Conservation (phyloP, 352 stramenopile genomes). For the Phytophthora macrochlamydospora region DNA sequence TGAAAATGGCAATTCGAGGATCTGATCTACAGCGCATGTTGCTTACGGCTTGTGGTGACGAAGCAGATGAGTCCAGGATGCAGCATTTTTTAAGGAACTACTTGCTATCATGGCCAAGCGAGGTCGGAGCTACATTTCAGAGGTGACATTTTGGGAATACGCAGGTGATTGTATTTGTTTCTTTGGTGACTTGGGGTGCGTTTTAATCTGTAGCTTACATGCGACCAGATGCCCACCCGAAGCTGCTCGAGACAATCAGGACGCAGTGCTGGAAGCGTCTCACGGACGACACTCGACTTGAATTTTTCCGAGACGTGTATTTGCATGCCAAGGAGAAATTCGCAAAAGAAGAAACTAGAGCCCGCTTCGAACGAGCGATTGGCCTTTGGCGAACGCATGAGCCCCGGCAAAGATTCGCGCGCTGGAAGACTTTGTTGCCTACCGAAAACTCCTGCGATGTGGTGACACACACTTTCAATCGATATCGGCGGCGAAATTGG, state of each 20-base stretch:
- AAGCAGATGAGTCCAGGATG: slow-evolving; percentile 44
- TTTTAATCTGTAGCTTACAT: background rate
- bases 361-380: slow-evolving; percentile 36
- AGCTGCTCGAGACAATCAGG: slow-evolving; percentile 37
- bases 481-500: slow-evolving; percentile 24
- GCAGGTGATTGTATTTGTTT: slow-evolving; percentile 2
- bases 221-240: slow-evolving; percentile 21
- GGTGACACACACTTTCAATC: slow-evolving; percentile 37
- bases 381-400: slow-evolving; percentile 55
- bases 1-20: slow-evolving; percentile 30
- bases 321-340: slow-evolving; percentile 42
- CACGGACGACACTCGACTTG: slow-evolving; percentile 61
- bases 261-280: slow-evolving; percentile 55
- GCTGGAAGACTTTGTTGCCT: slow-evolving; percentile 51
- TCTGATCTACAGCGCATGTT: slow-evolving; percentile 39
- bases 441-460: slow-evolving; percentile 30
- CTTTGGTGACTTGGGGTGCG: background rate
- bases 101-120: slow-evolving; percentile 8
- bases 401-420: slow-evolving; percentile 41
- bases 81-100: slow-evolving; percentile 37
- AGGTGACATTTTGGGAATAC: slow-evolving; percentile 23
- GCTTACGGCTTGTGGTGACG: slow-evolving; percentile 40
- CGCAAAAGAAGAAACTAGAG: slow-evolving; percentile 39
- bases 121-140: slow-evolving; percentile 16
- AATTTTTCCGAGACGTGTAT: slow-evolving; percentile 60